A percentile compares a stretch with the other conserved stretches of the same genome.
Evolutionary conservation across 1,284 basidiomycete species (phyloP).

Genomic region (Tylopilus orsonianus): DNA sequence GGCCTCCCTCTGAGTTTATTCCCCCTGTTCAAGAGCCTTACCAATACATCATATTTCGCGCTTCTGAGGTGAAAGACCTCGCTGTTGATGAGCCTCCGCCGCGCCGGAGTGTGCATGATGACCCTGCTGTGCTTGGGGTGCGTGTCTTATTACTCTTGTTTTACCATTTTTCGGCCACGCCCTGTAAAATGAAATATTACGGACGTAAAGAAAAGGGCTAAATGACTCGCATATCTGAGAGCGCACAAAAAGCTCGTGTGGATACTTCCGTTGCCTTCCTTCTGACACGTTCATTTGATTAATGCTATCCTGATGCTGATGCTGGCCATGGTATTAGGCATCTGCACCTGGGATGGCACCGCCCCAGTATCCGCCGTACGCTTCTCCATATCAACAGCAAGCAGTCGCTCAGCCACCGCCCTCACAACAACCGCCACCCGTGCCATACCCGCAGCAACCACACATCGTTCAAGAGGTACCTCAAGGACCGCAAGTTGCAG

Average conservation of each 20-base stretch:
- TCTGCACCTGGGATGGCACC: constrained; percentile 36
- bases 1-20: constrained; percentile 71
- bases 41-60: constrained; percentile 80
- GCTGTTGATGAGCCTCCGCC: constrained; percentile 67
- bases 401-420: constrained; percentile 29
- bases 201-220: constrained; percentile 54
- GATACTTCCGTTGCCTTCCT: constrained; percentile 62
- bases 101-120: constrained; percentile 66
- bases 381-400: constrained; percentile 31
- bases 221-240: constrained; percentile 46
- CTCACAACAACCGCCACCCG: constrained; percentile 23
- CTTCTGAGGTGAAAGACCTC: constrained; percentile 79
- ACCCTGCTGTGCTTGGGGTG: constrained; percentile 76
- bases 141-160: constrained; percentile 34
- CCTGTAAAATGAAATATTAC: constrained; percentile 45
- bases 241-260: constrained; percentile 53
- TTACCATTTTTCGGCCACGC: constrained; percentile 7
- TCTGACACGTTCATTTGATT: constrained; percentile 37
- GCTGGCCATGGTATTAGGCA: constrained; percentile 27
- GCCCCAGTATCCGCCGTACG: constrained; percentile 32
- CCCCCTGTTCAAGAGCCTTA: constrained; percentile 77
- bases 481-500: constrained; percentile 21
- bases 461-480: constrained; percentile 30
- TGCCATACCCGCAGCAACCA: constrained; percentile 29
- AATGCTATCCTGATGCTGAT: background rate